Percentiles rank a stretch among this genome's conserved stretches.
phyloP scores from a whole-genome alignment of 2,329 filamentous ascomycete genomes.

The Alternaria sp. region DNA sequence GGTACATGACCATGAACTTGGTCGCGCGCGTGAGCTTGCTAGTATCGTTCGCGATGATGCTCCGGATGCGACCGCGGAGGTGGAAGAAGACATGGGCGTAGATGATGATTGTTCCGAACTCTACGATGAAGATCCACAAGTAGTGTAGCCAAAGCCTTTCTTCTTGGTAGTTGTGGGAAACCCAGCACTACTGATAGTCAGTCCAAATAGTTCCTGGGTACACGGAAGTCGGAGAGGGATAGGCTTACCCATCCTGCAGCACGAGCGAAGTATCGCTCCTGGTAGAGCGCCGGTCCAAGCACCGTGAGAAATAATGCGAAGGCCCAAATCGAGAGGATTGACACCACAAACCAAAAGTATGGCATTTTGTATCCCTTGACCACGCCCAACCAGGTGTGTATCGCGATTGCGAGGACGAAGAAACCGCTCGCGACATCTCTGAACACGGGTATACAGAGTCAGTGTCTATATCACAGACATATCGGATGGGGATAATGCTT shows the following conservation, averaged over 20 bases:
- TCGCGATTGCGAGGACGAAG: constrained; percentile 61
- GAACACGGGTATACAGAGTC: neutral
- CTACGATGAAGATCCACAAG: constrained; percentile 61
- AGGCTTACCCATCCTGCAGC: constrained; percentile 54
- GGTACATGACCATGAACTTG: constrained; percentile 67
- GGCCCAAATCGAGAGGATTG: constrained; percentile 55
- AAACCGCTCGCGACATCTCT: constrained; percentile 60
- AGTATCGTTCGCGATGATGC: constrained; percentile 45
- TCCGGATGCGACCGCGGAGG: constrained; percentile 53
- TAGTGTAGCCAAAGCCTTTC: constrained; percentile 61
- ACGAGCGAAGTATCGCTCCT: constrained; percentile 54
- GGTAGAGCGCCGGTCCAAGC: constrained; percentile 54
- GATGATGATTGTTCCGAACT: constrained; percentile 59
- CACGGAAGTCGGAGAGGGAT: neutral
- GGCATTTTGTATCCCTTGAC: constrained; percentile 56
- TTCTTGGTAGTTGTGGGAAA: constrained; percentile 51
- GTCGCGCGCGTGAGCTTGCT: constrained; percentile 50
- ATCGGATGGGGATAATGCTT: neutral
- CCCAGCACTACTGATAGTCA: constrained; percentile 53
- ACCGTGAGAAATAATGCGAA: constrained; percentile 56
- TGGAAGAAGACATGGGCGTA: constrained; percentile 59
- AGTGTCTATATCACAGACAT: neutral
- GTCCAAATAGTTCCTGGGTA: neutral
- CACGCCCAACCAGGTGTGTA: constrained; percentile 61
- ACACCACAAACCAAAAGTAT: constrained; percentile 53